phyloP scores from a whole-genome alignment of 2,329 filamentous ascomycete genomes.

The Stemphylium lycopersici region DNA sequence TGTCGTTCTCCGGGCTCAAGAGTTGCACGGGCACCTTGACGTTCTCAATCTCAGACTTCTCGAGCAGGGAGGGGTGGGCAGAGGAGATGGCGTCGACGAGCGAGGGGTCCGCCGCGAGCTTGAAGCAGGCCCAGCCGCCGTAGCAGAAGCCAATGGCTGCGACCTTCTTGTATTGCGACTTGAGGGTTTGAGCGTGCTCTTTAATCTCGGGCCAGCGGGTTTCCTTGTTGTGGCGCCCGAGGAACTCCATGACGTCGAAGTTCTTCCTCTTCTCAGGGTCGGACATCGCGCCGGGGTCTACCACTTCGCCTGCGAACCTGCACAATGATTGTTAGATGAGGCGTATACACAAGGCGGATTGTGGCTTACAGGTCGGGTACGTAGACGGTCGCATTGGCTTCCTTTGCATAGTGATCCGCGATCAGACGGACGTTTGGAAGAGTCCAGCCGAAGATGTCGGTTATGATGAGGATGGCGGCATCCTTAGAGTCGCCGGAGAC shows the following conservation, averaged over 20 bases:
- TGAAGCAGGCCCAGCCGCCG: conserved; percentile 49
- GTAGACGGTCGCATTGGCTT: conserved; percentile 54
- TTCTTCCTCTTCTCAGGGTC: conserved; percentile 37
- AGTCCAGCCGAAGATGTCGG: conserved; percentile 57
- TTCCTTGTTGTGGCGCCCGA: conserved; percentile 46
- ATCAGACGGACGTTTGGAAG: conserved; percentile 55
- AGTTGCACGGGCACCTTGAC: conserved; percentile 42
- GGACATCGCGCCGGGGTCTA: conserved; percentile 31
- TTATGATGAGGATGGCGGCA: conserved; percentile 54
- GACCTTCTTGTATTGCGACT: conserved; percentile 47
- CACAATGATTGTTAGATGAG: neutral
- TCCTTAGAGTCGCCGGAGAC: conserved; percentile 53
- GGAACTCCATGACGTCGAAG: conserved; percentile 51
- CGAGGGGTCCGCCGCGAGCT: conserved; percentile 39
- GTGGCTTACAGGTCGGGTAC: conserved; percentile 52
- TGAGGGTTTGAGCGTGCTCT: conserved; percentile 45
- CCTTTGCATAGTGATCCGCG: conserved; percentile 56
- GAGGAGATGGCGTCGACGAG: conserved; percentile 40
- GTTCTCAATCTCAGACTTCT: conserved; percentile 38
- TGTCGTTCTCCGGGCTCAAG: conserved; percentile 38
- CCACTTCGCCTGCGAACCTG: conserved; percentile 43
- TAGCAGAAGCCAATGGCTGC: conserved; percentile 58
- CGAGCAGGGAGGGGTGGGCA: conserved; percentile 40
- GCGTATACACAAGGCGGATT: neutral
- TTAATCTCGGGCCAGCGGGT: conserved; percentile 50